Base-by-base conservation (phyloP, 2,329 filamentous ascomycete genomes). In the Akanthomyces lecanii region DNA sequence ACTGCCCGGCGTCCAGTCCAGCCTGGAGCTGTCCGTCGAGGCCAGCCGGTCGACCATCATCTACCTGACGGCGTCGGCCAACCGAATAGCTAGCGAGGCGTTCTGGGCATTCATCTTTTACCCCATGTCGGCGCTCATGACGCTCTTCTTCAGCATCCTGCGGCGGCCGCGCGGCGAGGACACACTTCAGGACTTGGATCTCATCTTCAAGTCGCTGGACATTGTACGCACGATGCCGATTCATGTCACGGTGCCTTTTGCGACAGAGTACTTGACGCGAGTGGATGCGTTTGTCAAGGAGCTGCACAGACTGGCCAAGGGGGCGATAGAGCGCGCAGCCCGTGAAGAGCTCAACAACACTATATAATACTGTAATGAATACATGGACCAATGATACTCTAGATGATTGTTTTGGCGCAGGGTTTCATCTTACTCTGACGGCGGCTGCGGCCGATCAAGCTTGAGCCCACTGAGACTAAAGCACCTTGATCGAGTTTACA, bases 91-190 rank as follows among this genome's bases (percentile, higher is more conserved):
- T 0, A 74, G 77, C 1, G 79, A 81, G 50, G 75, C 78, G 12
- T 84, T 85, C 65, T 83, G 81, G 81, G 71, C 79, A n/a, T 70
- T 85, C 4, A 74, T 84, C 2, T 85, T 84, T 67, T 86, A 86
- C 61, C 83, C 83, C 1, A 79, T 83, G 61, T 79, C 81, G 0
- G 83, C 83, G 1, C 72, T 84, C 16, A 73, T 85, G 60, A 78
- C 77, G 1, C 73, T 86, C 0, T 86, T 86, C 67, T 83, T 80
- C 72, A 83, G 81, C 64, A 77, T 85, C 36, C 71, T 86, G 0
- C 72, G 76, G 25, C 74, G 81, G 36, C 83, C 84, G 0, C 71
- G 77, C 0, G 72, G 80, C 30, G 71, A 76, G 0, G 71, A 77
- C 30, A 76, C 81, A 0, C 67, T 72, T 1, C 69, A 75, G 3